Evolutionary conservation across 2,329 filamentous ascomycete genomes (phyloP).

Genomic region (Colletotrichum sojae): DNA sequence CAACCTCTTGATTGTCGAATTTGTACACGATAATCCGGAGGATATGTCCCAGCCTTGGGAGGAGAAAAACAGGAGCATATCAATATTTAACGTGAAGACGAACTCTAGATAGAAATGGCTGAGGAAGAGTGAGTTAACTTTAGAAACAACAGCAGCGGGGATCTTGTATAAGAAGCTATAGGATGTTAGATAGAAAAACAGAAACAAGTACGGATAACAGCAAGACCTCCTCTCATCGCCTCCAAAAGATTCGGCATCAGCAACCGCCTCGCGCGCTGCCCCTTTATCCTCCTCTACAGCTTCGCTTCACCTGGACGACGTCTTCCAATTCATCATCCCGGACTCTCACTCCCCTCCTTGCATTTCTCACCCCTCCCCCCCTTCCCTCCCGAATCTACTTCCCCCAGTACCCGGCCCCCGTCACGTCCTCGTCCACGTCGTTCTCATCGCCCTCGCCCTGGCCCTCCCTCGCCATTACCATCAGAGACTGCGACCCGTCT

Average conservation of each 20-base stretch:
- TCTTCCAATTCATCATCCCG: background rate
- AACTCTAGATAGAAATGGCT: too few species aligned
- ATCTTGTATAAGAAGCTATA: too few species aligned
- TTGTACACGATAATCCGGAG: too few species aligned
- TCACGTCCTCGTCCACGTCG: background rate
- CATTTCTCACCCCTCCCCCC: slow-evolving; percentile 11
- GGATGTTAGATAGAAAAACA: too few species aligned
- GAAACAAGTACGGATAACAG: background rate
- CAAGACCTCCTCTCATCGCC: background rate
- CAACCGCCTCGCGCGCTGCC: background rate
- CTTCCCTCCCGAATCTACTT: slow-evolving; percentile 1
- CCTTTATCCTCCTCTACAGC: background rate
- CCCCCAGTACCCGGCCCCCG: background rate
- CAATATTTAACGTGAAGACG: too few species aligned
- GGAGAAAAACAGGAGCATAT: too few species aligned
- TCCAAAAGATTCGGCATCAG: background rate
- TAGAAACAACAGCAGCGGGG: too few species aligned
- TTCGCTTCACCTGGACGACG: background rate
- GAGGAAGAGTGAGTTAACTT: too few species aligned
- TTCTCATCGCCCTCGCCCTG: background rate
- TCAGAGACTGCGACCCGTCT: too few species aligned
- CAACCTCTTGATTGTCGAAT: too few species aligned
- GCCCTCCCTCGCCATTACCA: background rate
- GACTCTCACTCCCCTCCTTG: slow-evolving; percentile 2
- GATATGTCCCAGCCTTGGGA: too few species aligned